Base-by-base conservation (phyloP, 441 rosid species). In the Populus tomentosa region DNA sequence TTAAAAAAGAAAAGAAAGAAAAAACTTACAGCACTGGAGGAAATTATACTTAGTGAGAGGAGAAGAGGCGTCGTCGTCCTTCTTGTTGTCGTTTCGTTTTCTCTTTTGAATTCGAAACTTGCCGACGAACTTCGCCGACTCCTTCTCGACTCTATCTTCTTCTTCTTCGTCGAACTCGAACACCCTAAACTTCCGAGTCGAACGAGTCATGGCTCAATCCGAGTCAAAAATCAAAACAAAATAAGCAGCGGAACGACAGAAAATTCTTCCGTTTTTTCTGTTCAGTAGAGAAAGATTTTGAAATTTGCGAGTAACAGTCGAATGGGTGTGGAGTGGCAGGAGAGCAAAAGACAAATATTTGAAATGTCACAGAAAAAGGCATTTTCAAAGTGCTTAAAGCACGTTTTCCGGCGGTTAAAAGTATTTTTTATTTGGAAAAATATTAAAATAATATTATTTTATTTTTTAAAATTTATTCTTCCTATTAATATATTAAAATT, bases 151-250 rank as follows among this genome's bases (percentile, higher is more conserved):
- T 5, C 69, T 77, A 32, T 85, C 86, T 79, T 16, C 59, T n/a
- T 90, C 94, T 21, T 88, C 92, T 26, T 82, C 86, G 70, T 66
- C 33, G 83, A 75, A 89, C 69, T 90, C 92, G 78, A 81, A 91
- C 4, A 87, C 86, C 14, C 77, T 69, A 30, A 77, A 84, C 53
- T 81, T 75, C 67, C 76, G 30, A 28, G 30, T 7, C 38, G 30
- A 28, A 28, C 67, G 67, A 63, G 67, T 63, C 67, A 63, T 63
- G 26, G 23, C 67, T 23, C 67, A 1, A 14, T 9, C 67, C n/a
- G 59, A 50, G n/a, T 50, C 59, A 50, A 50, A 6, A 50, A 50
- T 50, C 59, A 16, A 50, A 50, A 16, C 59, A 50, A 50, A 50
- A 50, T 50, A 50, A 50, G 30, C 59, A 50, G 7, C n/a, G 6